Evolutionary conservation across 202 grass and related monocot genomes (phyloP).

Genomic region (Carex sylvatica): DNA sequence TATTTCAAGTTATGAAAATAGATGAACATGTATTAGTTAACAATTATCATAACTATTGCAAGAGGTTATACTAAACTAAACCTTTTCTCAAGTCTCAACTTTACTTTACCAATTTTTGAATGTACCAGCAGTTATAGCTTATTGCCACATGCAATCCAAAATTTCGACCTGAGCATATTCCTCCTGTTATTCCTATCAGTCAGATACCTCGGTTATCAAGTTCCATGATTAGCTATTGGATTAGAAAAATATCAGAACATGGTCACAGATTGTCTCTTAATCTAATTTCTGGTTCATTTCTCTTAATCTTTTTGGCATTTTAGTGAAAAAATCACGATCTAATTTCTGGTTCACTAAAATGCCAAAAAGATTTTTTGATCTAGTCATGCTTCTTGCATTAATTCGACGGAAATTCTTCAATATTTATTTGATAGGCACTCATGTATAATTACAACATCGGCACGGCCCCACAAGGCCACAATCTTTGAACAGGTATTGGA

Average conservation of each 20-base stretch:
- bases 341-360: neutral
- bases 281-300: neutral
- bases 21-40: no score
- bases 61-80: no score
- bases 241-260: conserved; percentile 18
- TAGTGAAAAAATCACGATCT: no score
- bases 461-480: neutral
- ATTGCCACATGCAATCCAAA: conserved; percentile 4
- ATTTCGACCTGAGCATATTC: conserved; percentile 11
- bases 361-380: no score
- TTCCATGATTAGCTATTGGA: conserved; percentile 1
- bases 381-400: no score
- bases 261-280: neutral
- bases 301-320: no score
- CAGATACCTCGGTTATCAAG: conserved; percentile 9
- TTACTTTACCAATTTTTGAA: no score
- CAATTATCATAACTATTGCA: no score
- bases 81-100: no score
- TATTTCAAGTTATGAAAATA: no score
- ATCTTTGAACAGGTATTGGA: neutral
- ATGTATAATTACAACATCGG: neutral
- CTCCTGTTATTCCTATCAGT: neutral
- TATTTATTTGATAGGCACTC: neutral
- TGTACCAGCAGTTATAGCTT: neutral
- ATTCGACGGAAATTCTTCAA: neutral